phyloP scores from a whole-genome alignment of 2,329 filamentous ascomycete species.

The Penicillium sp. region DNA sequence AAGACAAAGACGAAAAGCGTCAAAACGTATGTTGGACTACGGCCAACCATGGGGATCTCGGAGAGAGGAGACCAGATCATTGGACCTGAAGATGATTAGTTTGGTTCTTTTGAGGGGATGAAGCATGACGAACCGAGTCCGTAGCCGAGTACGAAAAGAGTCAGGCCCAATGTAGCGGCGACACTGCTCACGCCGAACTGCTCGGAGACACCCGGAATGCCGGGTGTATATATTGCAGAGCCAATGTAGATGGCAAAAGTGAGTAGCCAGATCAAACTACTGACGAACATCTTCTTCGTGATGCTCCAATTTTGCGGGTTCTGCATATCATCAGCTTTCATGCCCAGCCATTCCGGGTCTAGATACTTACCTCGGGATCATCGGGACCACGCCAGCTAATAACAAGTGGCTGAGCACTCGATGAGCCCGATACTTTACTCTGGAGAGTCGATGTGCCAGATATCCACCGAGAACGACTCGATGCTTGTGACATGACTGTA shows the following conservation, averaged over 20 bases:
- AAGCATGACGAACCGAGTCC: slow-evolving; percentile 31
- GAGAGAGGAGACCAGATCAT: slow-evolving; percentile 47
- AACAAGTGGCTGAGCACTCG: slow-evolving; percentile 2
- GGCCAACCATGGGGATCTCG: slow-evolving; percentile 52
- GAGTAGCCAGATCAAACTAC: slow-evolving; percentile 46
- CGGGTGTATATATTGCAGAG: slow-evolving; percentile 52
- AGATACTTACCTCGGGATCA: slow-evolving; percentile 14
- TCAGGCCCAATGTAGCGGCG: slow-evolving; percentile 50
- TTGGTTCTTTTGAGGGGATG: background rate
- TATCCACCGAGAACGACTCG: slow-evolving; percentile 3
- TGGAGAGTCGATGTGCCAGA: slow-evolving; percentile 1
- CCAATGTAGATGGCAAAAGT: slow-evolving; percentile 54
- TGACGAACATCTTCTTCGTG: slow-evolving; percentile 46
- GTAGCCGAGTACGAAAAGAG: slow-evolving; percentile 50
- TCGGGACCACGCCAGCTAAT: slow-evolving; percentile 18
- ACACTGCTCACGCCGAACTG: slow-evolving; percentile 48
- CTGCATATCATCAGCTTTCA: slow-evolving; percentile 16
- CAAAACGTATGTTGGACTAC: slow-evolving; percentile 50
- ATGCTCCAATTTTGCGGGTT: slow-evolving; percentile 51
- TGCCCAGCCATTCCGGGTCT: background rate
- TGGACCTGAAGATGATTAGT: slow-evolving; percentile 34
- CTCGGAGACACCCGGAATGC: slow-evolving; percentile 40
- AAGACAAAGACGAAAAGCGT: slow-evolving; percentile 52
- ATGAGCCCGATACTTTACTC: background rate
- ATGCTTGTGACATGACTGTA: slow-evolving; percentile 19